Evolutionary conservation across 352 stramenopile genomes (phyloP).

Genomic region (Phytophthora megakarya): DNA sequence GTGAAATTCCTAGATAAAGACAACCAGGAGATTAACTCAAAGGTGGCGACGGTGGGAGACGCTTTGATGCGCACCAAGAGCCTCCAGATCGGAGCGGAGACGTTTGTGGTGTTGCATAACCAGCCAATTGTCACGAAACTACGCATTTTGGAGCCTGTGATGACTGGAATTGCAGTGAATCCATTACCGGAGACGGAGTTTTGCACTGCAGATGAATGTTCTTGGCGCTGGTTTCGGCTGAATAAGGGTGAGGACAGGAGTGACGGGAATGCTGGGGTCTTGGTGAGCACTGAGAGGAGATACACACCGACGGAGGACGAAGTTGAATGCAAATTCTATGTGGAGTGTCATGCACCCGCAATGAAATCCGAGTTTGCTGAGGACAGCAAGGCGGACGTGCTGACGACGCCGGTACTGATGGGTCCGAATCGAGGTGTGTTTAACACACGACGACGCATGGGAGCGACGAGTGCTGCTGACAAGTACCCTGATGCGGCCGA

Average conservation of each 20-base stretch:
- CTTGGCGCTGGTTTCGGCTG: constrained; percentile 66
- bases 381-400: constrained; percentile 37
- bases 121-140: constrained; percentile 60
- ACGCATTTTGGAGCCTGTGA: constrained; percentile 50
- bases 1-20: constrained; percentile 54
- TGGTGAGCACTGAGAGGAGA: constrained; percentile 30
- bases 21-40: constrained; percentile 41
- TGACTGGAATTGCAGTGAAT: constrained; percentile 50
- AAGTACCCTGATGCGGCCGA: constrained; percentile 22
- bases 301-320: constrained; percentile 52
- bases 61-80: constrained; percentile 46
- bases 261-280: not conserved
- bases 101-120: constrained; percentile 62
- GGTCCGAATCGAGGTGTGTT: constrained; percentile 69
- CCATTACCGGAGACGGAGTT: constrained; percentile 66
- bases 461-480: constrained; percentile 12
- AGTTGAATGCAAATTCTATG: constrained; percentile 49
- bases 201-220: constrained; percentile 61
- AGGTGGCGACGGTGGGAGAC: constrained; percentile 44
- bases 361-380: constrained; percentile 38
- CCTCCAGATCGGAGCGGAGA: constrained; percentile 49
- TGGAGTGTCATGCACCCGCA: constrained; percentile 58
- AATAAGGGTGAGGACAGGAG: constrained; percentile 1
- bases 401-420: constrained; percentile 43
- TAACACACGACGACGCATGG: constrained; percentile 31